Base-by-base conservation (phyloP, 306 rosid species). In the Lathyrus sativus region DNA sequence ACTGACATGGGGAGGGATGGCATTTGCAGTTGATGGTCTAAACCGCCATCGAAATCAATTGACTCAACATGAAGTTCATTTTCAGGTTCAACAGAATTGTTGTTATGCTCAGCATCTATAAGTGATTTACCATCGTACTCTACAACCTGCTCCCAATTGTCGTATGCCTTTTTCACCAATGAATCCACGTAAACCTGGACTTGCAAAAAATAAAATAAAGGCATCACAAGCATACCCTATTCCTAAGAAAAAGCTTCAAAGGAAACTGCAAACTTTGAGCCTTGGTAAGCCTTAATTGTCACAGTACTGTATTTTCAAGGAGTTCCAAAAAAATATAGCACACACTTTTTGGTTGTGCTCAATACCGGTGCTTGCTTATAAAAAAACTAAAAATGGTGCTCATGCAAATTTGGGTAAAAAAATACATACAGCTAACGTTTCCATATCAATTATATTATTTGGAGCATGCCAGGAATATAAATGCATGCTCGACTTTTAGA, bases 41-140 rank as follows among this genome's bases (percentile, higher is more conserved):
- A 73, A 75, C 70, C 80, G 55, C 44, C 53, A 63, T 81, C 46
- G 57, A 79, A 84, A 85, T 79, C 85, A 65, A 70, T 55, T 54
- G 82, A 55, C 22, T 76, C 86, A 7, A 73, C 75, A 49, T 67
- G 85, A 61, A 81, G 80, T 53, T 92, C 96, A 67, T 78, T 80
- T 68, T 77, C 87, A 58, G 88, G 56, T 33, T 76, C 67, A 65
- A 15, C 71, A 6, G 81, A 49, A 75, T 83, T 80, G 70, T 66
- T 80, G 68, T 68, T 75, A 65, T 81, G 83, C 73, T 79, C 82
- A 48, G 72, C 77, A 78, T 69, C 73, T 78, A 88, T 70, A 22
- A 87, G 90, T 59, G 99, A 83, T 79, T 91, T 95, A 38, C 97
- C 96, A 80, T 95, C 97, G 68, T 95, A 95, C 65, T 95, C 95